Percentiles rank a stretch among this genome's conserved stretches.
These are phyloP conservation scores for Alternaria sp. DNA, from an alignment of 2,329 filamentous ascomycete genomes.

Conservation along the genomic window DNA sequence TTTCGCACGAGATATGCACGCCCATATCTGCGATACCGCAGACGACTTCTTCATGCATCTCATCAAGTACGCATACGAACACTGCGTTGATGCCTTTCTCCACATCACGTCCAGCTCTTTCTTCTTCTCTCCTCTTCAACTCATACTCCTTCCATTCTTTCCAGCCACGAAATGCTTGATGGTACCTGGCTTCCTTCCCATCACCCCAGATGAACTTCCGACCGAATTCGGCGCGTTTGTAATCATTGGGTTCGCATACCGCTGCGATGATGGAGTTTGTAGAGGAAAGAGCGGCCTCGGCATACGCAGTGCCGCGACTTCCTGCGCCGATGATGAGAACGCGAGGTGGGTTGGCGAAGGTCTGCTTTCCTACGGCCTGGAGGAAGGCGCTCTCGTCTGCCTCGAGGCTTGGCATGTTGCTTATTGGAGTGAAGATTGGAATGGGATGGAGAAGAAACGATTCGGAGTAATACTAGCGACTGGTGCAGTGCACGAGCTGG, in stretches of 20 bases:
- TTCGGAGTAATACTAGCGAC: background rate
- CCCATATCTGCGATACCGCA: constrained; percentile 70
- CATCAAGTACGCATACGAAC: constrained; percentile 81
- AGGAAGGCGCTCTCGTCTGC: constrained; percentile 16
- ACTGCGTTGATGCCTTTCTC: constrained; percentile 59
- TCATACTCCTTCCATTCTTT: constrained; percentile 78
- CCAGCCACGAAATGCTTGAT: constrained; percentile 77
- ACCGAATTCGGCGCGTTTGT: constrained; percentile 76
- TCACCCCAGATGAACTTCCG: constrained; percentile 73
- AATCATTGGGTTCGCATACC: constrained; percentile 80
- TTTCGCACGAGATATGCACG: constrained; percentile 92
- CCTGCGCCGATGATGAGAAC: constrained; percentile 50
- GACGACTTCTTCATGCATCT: constrained; percentile 84
- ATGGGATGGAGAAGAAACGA: background rate
- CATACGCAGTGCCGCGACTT: constrained; percentile 47
- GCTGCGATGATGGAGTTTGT: constrained; percentile 69
- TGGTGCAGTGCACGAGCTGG: rapidly evolving
- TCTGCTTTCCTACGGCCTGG: constrained; percentile 21
- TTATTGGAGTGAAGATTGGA: too few species aligned
- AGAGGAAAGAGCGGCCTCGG: constrained; percentile 21
- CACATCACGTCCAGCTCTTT: constrained; percentile 17
- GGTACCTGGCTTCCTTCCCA: constrained; percentile 55
- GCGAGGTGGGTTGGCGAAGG: constrained; percentile 33
- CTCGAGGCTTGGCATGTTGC: background rate
- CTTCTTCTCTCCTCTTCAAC: constrained; percentile 62